Percentiles rank a stretch among this genome's conserved stretches.
Evolutionary conservation across 228 moss, liverwort and hornwort species (phyloP).

Genomic region (Sphagnum magellanicum): DNA sequence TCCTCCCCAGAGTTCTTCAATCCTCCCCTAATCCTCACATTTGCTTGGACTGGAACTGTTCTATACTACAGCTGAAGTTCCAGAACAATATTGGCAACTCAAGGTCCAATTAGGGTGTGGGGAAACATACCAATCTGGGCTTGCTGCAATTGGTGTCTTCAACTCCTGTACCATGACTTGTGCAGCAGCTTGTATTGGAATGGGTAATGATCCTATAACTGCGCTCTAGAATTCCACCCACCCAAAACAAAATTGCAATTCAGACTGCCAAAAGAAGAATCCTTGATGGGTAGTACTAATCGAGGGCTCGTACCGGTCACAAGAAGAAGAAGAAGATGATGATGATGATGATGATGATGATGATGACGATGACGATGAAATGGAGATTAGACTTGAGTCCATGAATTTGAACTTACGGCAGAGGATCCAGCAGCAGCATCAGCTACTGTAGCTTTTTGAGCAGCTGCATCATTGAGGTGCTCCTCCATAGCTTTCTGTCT

Average conservation of each 20-base stretch:
- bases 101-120: neutral
- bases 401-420: neutral
- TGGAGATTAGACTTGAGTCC: no score
- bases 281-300: no score
- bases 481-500: slow-evolving; percentile 35
- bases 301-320: no score
- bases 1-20: no score
- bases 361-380: no score
- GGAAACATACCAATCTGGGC: neutral
- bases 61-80: no score
- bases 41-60: no score
- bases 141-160: neutral
- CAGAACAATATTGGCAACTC: neutral
- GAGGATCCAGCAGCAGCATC: slow-evolving; percentile 8
- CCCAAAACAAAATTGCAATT: no score
- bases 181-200: neutral
- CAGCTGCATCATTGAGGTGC: slow-evolving; percentile 46
- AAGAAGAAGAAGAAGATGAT: neutral
- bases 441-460: slow-evolving; percentile 14
- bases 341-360: neutral
- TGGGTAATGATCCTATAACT: neutral
- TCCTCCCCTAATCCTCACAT: no score
- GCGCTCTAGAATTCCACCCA: neutral
- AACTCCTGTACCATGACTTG: neutral
- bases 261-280: no score